phyloP scores from a whole-genome alignment of 176 grass and related monocot species.

The Triticum aestivum region IWGSC_CS_RefSeq_v2.1 NC_057805.1:337373253-337373752 shows the following conservation, averaged over 20 bases:
- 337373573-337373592: not conserved
- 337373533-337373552: not conserved
- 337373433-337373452: conserved; percentile 92
- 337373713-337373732: not conserved
- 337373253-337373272: conserved; percentile 37
- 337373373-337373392: conserved; percentile 69
- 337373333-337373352: conserved; percentile 65
- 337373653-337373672: not conserved
- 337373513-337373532: not conserved
- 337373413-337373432: conserved; percentile 82
- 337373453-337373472: conserved; percentile 95
- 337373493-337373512: not conserved
- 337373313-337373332: conserved; percentile 80
- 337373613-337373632: not conserved
- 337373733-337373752: too few species aligned
- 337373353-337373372: conserved; percentile 49
- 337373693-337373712: conserved; percentile 5
- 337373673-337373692: not conserved
- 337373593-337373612: not conserved
- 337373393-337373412: conserved; percentile 53
- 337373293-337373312: conserved; percentile 62
- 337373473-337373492: conserved; percentile 71
- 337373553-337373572: not conserved
- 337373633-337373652: conserved; percentile 5
- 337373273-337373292: conserved; percentile 92